Conservation (phyloP, 225 moss, liverwort and hornwort genomes). For the Marchantia polymorpha region DNA sequence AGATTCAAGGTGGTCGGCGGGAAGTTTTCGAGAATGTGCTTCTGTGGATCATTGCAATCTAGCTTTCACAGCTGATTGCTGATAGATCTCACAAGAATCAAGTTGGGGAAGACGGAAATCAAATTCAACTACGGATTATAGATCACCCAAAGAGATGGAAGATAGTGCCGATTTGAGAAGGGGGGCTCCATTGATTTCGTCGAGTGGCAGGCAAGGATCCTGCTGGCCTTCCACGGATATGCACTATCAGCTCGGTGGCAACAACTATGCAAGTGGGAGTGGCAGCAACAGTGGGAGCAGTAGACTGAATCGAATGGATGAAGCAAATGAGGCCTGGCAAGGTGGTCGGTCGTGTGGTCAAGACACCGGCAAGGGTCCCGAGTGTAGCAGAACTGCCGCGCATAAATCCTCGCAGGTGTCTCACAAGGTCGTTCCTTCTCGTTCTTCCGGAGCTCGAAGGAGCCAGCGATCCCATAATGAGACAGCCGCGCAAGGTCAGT, state of each 20-base stretch:
- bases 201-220: slow-evolving; percentile 35
- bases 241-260: slow-evolving; percentile 53
- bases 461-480: slow-evolving; percentile 55
- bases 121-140: too few species aligned
- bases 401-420: slow-evolving; percentile 45
- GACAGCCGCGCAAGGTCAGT: slow-evolving; percentile 46
- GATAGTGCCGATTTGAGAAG: slow-evolving; percentile 62
- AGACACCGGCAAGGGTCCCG: slow-evolving; percentile 62
- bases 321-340: slow-evolving; percentile 63
- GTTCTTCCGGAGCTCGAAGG: slow-evolving; percentile 60
- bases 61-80: slow-evolving; percentile 18
- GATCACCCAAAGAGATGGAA: slow-evolving; percentile 41
- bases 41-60: slow-evolving; percentile 22
- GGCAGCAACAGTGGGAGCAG: slow-evolving; percentile 42
- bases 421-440: slow-evolving; percentile 54
- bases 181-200: slow-evolving; percentile 56
- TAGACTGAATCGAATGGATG: slow-evolving; percentile 53
- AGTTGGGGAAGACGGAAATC: neutral
- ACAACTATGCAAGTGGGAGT: slow-evolving; percentile 46
- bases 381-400: slow-evolving; percentile 58
- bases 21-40: slow-evolving; percentile 8
- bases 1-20: neutral
- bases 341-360: slow-evolving; percentile 46
- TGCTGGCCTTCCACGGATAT: slow-evolving; percentile 55
- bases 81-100: slow-evolving; percentile 2